These are phyloP conservation scores for Colletotrichum sp. DNA, from an alignment of 2,329 filamentous ascomycete species.

Conservation along the genomic window DNA sequence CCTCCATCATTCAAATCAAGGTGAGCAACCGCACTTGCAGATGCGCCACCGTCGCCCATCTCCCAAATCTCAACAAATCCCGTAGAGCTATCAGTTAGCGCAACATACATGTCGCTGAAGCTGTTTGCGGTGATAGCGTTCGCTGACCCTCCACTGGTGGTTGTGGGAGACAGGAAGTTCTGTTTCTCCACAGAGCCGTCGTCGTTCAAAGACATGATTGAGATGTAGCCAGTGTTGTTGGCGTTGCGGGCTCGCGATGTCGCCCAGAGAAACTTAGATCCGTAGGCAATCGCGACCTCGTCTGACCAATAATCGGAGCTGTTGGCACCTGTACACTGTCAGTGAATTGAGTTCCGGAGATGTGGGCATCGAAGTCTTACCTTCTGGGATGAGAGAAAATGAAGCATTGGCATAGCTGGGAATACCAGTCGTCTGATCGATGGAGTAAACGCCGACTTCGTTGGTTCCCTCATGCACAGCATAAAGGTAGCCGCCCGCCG, in stretches of 20 bases:
- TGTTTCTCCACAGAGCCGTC: conserved; percentile 29
- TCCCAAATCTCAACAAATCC: conserved; percentile 39
- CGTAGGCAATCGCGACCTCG: neutral
- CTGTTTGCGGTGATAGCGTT: conserved; percentile 34
- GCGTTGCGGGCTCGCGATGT: neutral
- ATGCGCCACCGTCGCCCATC: conserved; percentile 21
- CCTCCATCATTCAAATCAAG: neutral
- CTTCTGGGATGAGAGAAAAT: neutral
- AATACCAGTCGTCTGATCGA: neutral
- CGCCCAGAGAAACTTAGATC: neutral
- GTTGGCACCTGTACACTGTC: neutral
- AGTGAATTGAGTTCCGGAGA: neutral
- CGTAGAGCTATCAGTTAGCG: conserved; percentile 35
- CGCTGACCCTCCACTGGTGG: conserved; percentile 35
- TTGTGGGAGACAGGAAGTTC: conserved; percentile 32
- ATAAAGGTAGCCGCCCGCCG: neutral
- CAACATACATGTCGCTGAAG: conserved; percentile 34
- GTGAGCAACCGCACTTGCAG: neutral
- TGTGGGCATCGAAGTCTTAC: neutral
- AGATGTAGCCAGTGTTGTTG: conserved; percentile 32
- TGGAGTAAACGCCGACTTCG: neutral
- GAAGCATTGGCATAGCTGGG: neutral
- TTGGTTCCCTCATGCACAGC: neutral
- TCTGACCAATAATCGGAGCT: neutral
- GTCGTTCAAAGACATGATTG: conserved; percentile 28